These are phyloP conservation scores for Kodamaea anthophila DNA, from an alignment of 1,139 yeast species.

Conservation along the genomic window DNA sequence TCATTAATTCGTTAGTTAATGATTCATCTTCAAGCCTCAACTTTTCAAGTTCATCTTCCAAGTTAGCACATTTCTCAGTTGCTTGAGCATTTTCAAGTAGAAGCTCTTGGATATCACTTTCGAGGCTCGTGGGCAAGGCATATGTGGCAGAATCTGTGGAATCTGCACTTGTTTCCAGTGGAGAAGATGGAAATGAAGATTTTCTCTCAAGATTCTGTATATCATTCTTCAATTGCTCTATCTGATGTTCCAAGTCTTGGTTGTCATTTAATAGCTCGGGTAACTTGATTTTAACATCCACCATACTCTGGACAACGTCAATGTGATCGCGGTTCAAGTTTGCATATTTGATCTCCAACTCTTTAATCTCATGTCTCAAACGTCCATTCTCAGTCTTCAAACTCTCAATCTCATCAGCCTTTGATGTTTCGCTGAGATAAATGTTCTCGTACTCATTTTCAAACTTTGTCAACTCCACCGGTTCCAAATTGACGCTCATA, in stretches of 20 bases:
- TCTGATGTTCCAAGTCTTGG: conserved; percentile 61
- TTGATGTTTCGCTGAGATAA: conserved; percentile 59
- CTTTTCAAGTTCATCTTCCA: conserved; percentile 43
- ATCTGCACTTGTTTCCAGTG: conserved; percentile 4
- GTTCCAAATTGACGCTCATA: conserved; percentile 62
- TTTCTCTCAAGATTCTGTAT: conserved; percentile 47
- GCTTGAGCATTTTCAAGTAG: conserved; percentile 48
- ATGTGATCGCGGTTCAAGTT: conserved; percentile 71
- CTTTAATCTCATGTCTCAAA: conserved; percentile 66
- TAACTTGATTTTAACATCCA: conserved; percentile 33
- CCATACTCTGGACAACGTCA: conserved; percentile 36
- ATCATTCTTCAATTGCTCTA: conserved; percentile 49
- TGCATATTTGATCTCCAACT: conserved; percentile 66
- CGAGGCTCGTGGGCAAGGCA: conserved; percentile 36
- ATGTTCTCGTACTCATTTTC: conserved; percentile 71
- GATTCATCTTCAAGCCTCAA: conserved; percentile 24
- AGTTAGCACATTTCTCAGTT: conserved; percentile 47
- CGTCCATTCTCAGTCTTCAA: conserved; percentile 63
- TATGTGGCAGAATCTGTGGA: conserved; percentile 14
- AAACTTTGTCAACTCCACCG: conserved; percentile 63
- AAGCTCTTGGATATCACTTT: conserved; percentile 43
- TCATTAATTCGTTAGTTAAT: conserved; percentile 24
- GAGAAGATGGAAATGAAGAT: conserved; percentile 10
- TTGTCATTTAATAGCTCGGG: conserved; percentile 67
- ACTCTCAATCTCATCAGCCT: conserved; percentile 63